Evolutionary conservation across 345 rosid genomes (phyloP).

Genomic region (Euphorbia lathyris): DNA sequence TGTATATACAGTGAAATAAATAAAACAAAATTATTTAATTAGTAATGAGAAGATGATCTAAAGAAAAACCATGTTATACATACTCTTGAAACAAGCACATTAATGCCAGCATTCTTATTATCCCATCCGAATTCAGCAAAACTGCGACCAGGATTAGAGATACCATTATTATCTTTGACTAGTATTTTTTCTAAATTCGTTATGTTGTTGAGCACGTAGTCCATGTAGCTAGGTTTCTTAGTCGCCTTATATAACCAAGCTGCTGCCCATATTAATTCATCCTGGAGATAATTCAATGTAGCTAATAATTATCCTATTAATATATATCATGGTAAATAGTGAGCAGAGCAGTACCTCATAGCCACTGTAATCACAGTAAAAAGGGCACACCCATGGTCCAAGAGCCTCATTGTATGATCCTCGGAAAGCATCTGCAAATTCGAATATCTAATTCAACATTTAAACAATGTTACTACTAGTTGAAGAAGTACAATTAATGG

Average conservation of each 20-base stretch:
- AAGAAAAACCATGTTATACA: neutral
- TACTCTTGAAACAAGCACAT: conserved; percentile 20
- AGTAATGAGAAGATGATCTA: neutral
- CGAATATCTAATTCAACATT: conserved; percentile 8
- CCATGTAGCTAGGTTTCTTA: conserved; percentile 39
- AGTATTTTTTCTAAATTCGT: conserved; percentile 19
- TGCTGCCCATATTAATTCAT: conserved; percentile 27
- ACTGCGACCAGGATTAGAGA: conserved; percentile 5
- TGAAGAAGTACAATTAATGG: too few species aligned
- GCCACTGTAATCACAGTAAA: conserved; percentile 29
- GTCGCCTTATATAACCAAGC: conserved; percentile 30
- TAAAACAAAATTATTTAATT: neutral
- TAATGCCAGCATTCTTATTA: conserved; percentile 25
- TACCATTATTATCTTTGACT: neutral
- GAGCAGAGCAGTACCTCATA: conserved; percentile 20
- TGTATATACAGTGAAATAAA: neutral
- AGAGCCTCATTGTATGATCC: conserved; percentile 24
- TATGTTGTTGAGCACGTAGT: conserved; percentile 31
- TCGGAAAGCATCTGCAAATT: conserved; percentile 25
- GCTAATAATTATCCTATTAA: too few species aligned
- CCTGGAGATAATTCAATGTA: conserved; percentile 12
- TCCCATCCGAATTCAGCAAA: conserved; percentile 37
- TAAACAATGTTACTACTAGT: neutral
- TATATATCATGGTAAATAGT: neutral
- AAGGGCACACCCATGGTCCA: conserved; percentile 29